Base-by-base conservation (phyloP, 2,329 filamentous ascomycete genomes). In the Aureobasidium mangrovei region DNA sequence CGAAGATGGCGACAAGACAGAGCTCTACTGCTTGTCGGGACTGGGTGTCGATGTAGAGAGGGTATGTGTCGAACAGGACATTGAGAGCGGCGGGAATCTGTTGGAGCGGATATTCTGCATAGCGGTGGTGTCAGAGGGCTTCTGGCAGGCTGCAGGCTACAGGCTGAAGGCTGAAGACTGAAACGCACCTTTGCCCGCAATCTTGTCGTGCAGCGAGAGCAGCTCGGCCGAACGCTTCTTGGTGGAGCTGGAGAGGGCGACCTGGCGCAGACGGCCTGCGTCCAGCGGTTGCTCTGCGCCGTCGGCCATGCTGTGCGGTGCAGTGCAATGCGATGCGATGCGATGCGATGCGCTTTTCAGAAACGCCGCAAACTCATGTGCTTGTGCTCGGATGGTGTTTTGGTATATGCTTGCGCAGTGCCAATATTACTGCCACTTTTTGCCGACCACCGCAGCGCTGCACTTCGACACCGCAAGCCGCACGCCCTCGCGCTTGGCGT, bases 1-100 rank as follows among this genome's bases (percentile, higher is more conserved):
- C 77, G 56, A 91, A 77, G 60, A 91, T 76, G 49, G 82, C 77
- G 59, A 77, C 74, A 55, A 98, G 77, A 67, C 91, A 95, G 72
- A 80, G 77, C 68, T 95, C 87, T 32, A 90, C 89, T 36, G 88
- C 89, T 62, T 83, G 79, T 62, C 93, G 82, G 42, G 93, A 97
- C 60, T 81, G 75, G 63, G 91, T 83, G 72, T 98, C 93, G 70
- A 83, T 74, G 70, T 97, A 98, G 62, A 86, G 82, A 58, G 88
- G 81, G 66, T 96, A 90, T 49, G 91, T 96, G 67, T 83, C 82
- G 72, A 97, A 91, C 32, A 98, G 80, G 33, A 90, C 74, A 58
- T 82, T 78, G 59, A 95, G 73, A 46, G 68, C 56, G 31, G 60
- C 56, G 47, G 63, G 56, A 45, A 63, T 31, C 40, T 66, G 61